Evolutionary conservation across 306 rosid genomes (phyloP), one percentile per base, ranked within the genome.

Genomic region (Vachellia pachyceras): DNA sequence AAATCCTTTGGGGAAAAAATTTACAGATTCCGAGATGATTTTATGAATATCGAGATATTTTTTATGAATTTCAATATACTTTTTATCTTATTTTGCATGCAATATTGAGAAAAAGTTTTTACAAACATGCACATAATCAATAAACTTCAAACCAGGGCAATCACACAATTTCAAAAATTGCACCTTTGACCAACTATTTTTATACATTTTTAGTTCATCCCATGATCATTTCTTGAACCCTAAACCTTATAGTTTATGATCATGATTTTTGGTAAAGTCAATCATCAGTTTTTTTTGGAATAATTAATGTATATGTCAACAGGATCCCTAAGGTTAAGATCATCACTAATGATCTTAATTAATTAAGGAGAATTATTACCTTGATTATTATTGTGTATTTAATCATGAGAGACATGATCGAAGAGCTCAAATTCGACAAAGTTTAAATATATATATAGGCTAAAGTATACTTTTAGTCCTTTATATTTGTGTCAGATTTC

Each of bases 91-190:
- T n/a, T n/a, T n/a, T n/a, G n/a, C n/a, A n/a, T n/a, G n/a, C n/a
- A n/a, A n/a, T n/a, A n/a, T n/a, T n/a, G n/a, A n/a, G n/a, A n/a
- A n/a, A n/a, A n/a, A n/a, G n/a, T n/a, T n/a, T n/a, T n/a, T n/a
- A n/a, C n/a, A n/a, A n/a, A n/a, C n/a, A n/a, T n/a, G n/a, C 61
- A 60, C 61, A 55, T n/a, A 55, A 29, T 61, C 68, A 11, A 35
- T 64, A 33, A 35, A 33, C 44, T 64, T 64, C 23, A 10, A 14
- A 64, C 5, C 35, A 12, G 69, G 69, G 14, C 44, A 35, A 64
- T 64, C 44, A 1, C 40, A 2, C 44, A 4, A n/a, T n/a, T n/a
- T n/a, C n/a, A n/a, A n/a, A n/a, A n/a, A n/a, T n/a, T n/a, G n/a
- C 12, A 35, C 40, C 22, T 36, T 64, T 64, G 69, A 36, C 69